Base-by-base conservation (phyloP, 495 filamentous ascomycete genomes). In the Durotheca rogersii region DNA sequence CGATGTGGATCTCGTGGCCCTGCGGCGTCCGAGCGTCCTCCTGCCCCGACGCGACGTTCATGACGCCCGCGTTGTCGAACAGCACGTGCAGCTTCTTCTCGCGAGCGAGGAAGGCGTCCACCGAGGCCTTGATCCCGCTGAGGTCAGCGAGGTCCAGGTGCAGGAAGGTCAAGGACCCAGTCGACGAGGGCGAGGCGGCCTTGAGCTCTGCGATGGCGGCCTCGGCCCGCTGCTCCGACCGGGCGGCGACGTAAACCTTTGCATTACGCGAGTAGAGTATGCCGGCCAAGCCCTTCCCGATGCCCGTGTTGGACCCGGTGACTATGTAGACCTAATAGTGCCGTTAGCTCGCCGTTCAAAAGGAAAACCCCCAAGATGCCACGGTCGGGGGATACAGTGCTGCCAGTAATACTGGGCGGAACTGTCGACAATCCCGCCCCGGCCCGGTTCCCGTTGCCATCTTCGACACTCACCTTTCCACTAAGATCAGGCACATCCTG, bases 201-300 rank as follows among this genome's bases (percentile, higher is more conserved):
- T 56, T 57, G 51, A 66, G 56, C 11, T 41, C 45, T 37, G 47
- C 49, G 10, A 67, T 67, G 7, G 60, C 67, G 11, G 20, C 30
- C 25, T 57, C 53, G 15, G 69, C 53, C 37, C 58, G 71, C 15
- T 52, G 52, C 41, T 66, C 61, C 4, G 68, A 71, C 25, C 80
- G 75, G n/a, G 70, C 68, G 11, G 73, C 66, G 32, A 81, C 66
- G 60, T 81, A 81, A 15, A 81, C 71, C 30, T 67, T 81, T 27
- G 69, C 77, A 41, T 72, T 71, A 35, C 66, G 65, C 6, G 57
- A 42, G 45, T 73, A 77, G 27, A 78, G 72, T 14, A 75, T 70
- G 34, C 46, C 57, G 20, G 68, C 66, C 2, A 76, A 60, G 51
- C 78, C 71, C 42, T 68, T 64, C 34, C 79, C 77, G 35, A 77